These are phyloP conservation scores for Teunomyces cretensis DNA, from an alignment of 805 yeast genomes.

Conservation along the genomic window DNA sequence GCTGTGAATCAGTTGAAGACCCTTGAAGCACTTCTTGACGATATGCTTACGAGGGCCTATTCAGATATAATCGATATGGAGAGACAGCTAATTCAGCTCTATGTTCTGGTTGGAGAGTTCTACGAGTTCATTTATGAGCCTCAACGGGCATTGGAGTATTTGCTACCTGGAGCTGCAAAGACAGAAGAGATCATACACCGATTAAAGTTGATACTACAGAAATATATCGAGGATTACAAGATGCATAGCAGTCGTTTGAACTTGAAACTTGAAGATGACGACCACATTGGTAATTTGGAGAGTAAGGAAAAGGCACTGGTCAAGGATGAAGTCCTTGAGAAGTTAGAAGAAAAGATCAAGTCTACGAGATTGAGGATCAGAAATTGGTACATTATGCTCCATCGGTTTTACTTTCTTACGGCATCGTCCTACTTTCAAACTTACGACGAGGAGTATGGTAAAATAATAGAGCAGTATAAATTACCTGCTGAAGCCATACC, in stretches of 20 bases:
- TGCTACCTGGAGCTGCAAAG: constrained; percentile 40
- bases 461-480: constrained; percentile 18
- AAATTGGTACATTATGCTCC: constrained; percentile 59
- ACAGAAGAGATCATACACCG: constrained; percentile 25
- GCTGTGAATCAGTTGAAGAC: constrained; percentile 36
- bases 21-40: constrained; percentile 65
- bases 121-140: constrained; percentile 59
- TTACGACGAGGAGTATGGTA: constrained; percentile 34
- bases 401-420: constrained; percentile 73
- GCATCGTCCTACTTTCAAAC: constrained; percentile 71
- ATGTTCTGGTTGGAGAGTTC: constrained; percentile 66
- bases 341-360: constrained; percentile 25
- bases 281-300: constrained; percentile 17
- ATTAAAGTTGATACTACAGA: constrained; percentile 16
- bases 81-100: constrained; percentile 43
- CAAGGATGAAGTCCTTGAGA: constrained; percentile 10
- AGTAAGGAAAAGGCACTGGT: not conserved
- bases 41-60: constrained; percentile 58
- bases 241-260: constrained; percentile 19
- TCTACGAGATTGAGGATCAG: constrained; percentile 35
- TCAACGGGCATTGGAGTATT: constrained; percentile 45
- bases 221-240: constrained; percentile 16
- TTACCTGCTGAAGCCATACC: not conserved
- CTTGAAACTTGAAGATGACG: constrained; percentile 14
- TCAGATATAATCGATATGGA: constrained; percentile 50